Base-by-base conservation (phyloP, 169 alveolate species). In the Plasmodium billcollinsi region DNA sequence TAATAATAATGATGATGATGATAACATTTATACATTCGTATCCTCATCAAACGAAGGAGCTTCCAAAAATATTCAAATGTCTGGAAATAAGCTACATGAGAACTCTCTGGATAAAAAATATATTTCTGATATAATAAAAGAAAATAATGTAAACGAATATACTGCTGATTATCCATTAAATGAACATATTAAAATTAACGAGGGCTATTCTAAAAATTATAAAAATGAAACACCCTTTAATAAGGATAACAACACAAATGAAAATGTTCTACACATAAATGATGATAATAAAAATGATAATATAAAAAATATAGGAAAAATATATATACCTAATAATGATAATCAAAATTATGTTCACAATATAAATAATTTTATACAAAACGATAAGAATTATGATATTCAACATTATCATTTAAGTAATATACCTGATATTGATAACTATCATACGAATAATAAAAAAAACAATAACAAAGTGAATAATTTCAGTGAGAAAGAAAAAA, bases 401-500 rank as follows among this genome's bases (percentile, higher is more conserved):
- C 20, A 50, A 3, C 3, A 50, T 50, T 14, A 5, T 14, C 2
- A 50, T n/a, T 1, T 14, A 11, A 50, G 15, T 3, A 50, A n/a
- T 50, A 5, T 14, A 14, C 2, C 20, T 50, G 8, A 54, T 54
- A 18, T n/a, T 54, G 2, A 54, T 15, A 18, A 54, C 11, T 14
- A 54, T 54, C 15, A 54, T 15, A 54, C 3, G 62, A 54, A 54
- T 54, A 18, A 54, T 54, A 18, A 18, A 14, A 14, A 54, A 2
- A 54, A 54, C 6, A 7, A 11, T 54, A 54, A 54, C 14, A 54
- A 18, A 18, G 20, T n/a, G 11, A 18, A 54, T 54, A 66, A 33
- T 12, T 26, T 21, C 2, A 50, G 52, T 20, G 63, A 86, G 33
- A 61, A 56, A 14, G 88, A 70, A 61, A 71, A 65, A 86, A 61